Evolutionary conservation across 768 basidiomycete species (phyloP).

Genomic region (Chalciporus pseudorubinellus): DNA sequence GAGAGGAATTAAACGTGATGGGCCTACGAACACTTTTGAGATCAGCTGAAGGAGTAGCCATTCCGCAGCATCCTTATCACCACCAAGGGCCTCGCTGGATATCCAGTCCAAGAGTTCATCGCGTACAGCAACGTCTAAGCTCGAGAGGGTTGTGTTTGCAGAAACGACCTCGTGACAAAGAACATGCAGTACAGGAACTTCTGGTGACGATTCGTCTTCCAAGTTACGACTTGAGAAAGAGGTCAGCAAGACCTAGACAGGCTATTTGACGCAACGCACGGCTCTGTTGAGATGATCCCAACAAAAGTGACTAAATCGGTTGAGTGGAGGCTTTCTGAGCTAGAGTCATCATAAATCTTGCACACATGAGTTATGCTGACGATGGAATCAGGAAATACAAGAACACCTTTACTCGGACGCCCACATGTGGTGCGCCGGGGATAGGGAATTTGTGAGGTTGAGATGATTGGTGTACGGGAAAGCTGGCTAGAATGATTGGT

Average conservation of each 20-base stretch:
- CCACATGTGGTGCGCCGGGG: constrained; percentile 53
- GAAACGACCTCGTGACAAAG: constrained; percentile 40
- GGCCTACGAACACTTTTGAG: constrained; percentile 56
- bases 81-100: constrained; percentile 63
- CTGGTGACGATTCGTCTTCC: constrained; percentile 35
- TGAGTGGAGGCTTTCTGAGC: constrained; percentile 47
- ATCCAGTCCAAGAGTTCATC: constrained; percentile 69
- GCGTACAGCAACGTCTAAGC: constrained; percentile 33
- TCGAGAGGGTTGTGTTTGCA: not conserved
- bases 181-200: constrained; percentile 69
- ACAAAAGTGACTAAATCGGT: constrained; percentile 69
- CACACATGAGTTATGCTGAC: constrained; percentile 3
- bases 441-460: constrained; percentile 66
- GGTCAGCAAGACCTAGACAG: constrained; percentile 14
- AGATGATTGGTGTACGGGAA: constrained; percentile 25
- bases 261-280: constrained; percentile 43
- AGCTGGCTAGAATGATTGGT: constrained; percentile 18
- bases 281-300: constrained; percentile 67
- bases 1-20: not conserved
- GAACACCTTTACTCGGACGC: constrained; percentile 67
- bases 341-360: constrained; percentile 58
- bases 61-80: constrained; percentile 68
- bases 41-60: constrained; percentile 66
- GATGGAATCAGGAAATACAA: not conserved
- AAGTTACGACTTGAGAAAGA: constrained; percentile 33